Evolutionary conservation across 441 rosid species (phyloP), one percentile per base, ranked within the genome.

Genomic region (Syzygium malaccense): DNA sequence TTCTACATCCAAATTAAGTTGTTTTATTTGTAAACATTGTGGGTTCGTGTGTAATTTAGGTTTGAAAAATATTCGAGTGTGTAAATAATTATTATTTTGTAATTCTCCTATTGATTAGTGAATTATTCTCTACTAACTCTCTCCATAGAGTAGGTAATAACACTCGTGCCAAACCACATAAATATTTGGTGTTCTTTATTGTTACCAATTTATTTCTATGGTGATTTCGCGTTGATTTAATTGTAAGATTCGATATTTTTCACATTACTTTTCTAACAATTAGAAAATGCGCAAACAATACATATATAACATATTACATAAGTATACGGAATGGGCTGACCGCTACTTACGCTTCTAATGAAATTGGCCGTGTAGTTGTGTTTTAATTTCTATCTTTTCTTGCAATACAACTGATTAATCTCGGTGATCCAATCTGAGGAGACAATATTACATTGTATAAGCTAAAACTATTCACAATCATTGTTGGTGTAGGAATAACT

Each of bases 91-190:
- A 30, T 7, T 62, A 30, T 62, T 62, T n/a, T n/a, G 18, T 62
- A 15, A 15, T 62, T 62, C 19, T 62, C 71, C 17, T 30, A 62
- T 32, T 62, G 2, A 62, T 62, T 62, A 62, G 33, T 62, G 71
- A 10, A 0, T n/a, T 30, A 62, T 62, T 62, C 0, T 4, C 1
- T 62, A 0, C 0, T n/a, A 0, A 7, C 20, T 62, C 19, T 62
- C 8, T 4, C 18, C 9, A 30, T 62, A 2, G 20, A 62, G 68
- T 28, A 62, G 18, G 33, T 14, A 7, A 0, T n/a, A 3, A 62
- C 18, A 14, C 8, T n/a, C 5, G 4, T n/a, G n/a, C 1, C 0
- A 0, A 62, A 62, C 8, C 71, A 14, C 32, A 9, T 62, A 62
- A 62, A 62, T 62, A 17, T 62, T 11, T 6, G 3, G 10, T 30